Evolutionary conservation across 441 rosid genomes (phyloP).

Genomic region (Melastoma candidum): DNA sequence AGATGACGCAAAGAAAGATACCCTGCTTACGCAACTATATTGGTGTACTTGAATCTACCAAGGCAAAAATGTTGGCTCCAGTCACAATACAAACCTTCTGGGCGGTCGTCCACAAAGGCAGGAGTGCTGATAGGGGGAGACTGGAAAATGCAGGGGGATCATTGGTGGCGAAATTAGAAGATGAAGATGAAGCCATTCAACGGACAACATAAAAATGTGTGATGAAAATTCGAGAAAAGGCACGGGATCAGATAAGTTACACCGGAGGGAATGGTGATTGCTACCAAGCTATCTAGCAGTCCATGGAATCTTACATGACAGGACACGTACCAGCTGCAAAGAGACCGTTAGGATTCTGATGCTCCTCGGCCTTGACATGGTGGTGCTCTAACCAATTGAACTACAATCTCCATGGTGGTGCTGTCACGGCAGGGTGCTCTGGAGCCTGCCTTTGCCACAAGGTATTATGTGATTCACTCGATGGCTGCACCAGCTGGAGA

Average conservation of each 20-base stretch:
- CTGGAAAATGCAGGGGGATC: slow-evolving; percentile 13
- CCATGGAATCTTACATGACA: too few relatives aligned
- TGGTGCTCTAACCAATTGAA: too few relatives aligned
- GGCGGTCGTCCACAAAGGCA: slow-evolving; percentile 24
- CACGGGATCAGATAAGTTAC: too few relatives aligned
- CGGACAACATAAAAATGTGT: too few relatives aligned
- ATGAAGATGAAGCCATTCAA: not conserved
- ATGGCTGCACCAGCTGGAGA: slow-evolving; percentile 26
- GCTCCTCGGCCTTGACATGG: slow-evolving; percentile 30
- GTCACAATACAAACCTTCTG: slow-evolving; percentile 50
- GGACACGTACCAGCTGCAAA: slow-evolving; percentile 28
- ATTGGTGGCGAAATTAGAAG: not conserved
- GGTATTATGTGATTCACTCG: slow-evolving; percentile 32
- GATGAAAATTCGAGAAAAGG: too few relatives aligned
- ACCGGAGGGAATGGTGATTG: not conserved
- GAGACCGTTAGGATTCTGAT: slow-evolving; percentile 23
- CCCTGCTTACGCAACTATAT: slow-evolving; percentile 67
- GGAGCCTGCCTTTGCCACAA: slow-evolving; percentile 22
- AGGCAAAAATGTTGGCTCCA: slow-evolving; percentile 95
- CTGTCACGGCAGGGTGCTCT: slow-evolving; percentile 32
- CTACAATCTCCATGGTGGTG: slow-evolving; percentile 21
- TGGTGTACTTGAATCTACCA: slow-evolving; percentile 76
- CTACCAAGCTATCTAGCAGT: slow-evolving; percentile 3
- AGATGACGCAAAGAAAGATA: slow-evolving; percentile 14
- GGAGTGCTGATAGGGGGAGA: slow-evolving; percentile 19